Evolutionary conservation across 129 eudicot genomes (phyloP).

Genomic region (Silybum marianum): DNA sequence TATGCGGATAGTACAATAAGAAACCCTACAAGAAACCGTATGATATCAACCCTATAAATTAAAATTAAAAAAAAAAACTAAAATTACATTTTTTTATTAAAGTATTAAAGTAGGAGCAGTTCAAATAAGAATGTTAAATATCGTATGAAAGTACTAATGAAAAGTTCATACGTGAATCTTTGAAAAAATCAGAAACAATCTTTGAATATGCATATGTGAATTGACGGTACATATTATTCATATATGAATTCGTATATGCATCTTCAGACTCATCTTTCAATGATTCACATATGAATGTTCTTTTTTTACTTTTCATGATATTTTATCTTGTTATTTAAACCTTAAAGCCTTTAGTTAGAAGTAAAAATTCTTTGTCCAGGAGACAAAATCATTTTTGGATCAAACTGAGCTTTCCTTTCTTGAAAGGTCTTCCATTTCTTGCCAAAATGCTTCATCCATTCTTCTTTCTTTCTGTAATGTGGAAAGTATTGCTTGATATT

Average conservation of each 20-base stretch:
- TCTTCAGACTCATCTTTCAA: too few relatives aligned
- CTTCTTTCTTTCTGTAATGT: slow-evolving; percentile 35
- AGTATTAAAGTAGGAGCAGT: not conserved
- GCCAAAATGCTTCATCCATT: slow-evolving; percentile 47
- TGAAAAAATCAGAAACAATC: not conserved
- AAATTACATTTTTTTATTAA: not conserved
- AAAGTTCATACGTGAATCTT: not conserved
- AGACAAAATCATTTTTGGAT: slow-evolving; percentile 44
- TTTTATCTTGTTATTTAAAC: too few relatives aligned
- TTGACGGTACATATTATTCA: not conserved
- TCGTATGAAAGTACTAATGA: not conserved
- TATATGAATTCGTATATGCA: not conserved
- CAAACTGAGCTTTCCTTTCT: slow-evolving; percentile 35
- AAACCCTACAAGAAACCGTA: not conserved
- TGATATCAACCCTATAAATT: not conserved
- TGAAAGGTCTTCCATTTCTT: slow-evolving; percentile 35
- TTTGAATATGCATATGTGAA: not conserved
- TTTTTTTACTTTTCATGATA: too few relatives aligned
- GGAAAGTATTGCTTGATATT: slow-evolving; percentile 37
- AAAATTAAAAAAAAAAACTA: not conserved
- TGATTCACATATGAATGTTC: not conserved
- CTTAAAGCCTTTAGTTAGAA: not conserved
- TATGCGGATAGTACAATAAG: not conserved
- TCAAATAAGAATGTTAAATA: not conserved
- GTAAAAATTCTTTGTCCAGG: slow-evolving; percentile 47